phyloP scores from a whole-genome alignment of 176 grass and related monocot species.

The Phoenix dactylifera region DNA sequence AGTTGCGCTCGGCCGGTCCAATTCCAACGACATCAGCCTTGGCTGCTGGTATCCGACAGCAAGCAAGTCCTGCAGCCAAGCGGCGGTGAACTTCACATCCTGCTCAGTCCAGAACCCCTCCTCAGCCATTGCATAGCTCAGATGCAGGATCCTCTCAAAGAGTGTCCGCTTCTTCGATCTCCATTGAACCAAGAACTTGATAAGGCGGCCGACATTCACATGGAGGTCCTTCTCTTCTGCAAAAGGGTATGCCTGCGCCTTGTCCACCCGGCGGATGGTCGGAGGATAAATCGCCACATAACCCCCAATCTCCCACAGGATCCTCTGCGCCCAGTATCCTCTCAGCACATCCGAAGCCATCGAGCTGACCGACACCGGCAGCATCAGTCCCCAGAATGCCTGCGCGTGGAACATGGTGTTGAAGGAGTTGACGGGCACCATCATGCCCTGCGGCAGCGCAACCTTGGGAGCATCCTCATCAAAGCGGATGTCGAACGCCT shows the following conservation, averaged over 20 bases:
- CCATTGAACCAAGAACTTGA: conserved; percentile 82
- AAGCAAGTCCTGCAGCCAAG: conserved; percentile 90
- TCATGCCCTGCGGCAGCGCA: conserved; percentile 74
- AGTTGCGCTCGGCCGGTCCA: conserved; percentile 69
- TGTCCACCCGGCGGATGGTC: conserved; percentile 77
- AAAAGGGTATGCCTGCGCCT: conserved; percentile 61
- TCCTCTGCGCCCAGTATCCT: conserved; percentile 83
- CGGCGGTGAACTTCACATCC: conserved; percentile 76
- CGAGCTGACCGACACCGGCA: conserved; percentile 83
- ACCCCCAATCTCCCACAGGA: conserved; percentile 94
- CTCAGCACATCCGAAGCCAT: conserved; percentile 97
- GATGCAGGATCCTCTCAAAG: conserved; percentile 80
- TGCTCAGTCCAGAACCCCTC: conserved; percentile 86
- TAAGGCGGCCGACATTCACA: conserved; percentile 77
- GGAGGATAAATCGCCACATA: conserved; percentile 83
- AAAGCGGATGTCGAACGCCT: conserved; percentile 52
- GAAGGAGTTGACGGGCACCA: conserved; percentile 92
- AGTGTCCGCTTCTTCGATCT: conserved; percentile 75
- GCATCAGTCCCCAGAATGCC: conserved; percentile 92
- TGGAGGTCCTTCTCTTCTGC: conserved; percentile 96
- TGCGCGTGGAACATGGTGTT: conserved; percentile 90
- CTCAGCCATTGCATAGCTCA: conserved; percentile 96
- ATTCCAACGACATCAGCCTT: conserved; percentile 80
- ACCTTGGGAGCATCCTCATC: conserved; percentile 87
- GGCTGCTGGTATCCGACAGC: conserved; percentile 87